Conservation (phyloP, 1,139 yeast genomes). For the Nakaseomyces delphensis region DNA sequence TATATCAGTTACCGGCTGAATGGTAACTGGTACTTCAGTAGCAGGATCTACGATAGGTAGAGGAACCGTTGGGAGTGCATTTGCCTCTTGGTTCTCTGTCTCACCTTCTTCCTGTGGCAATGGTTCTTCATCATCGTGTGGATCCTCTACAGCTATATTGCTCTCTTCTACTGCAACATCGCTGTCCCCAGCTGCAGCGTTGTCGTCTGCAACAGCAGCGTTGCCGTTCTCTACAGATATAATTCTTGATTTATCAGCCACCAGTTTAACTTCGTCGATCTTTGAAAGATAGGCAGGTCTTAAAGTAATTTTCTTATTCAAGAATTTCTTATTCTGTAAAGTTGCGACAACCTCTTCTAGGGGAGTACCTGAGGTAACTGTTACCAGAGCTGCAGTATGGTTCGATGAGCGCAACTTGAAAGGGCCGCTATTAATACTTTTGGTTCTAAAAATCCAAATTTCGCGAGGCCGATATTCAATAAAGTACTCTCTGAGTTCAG, state of each 20-base stretch:
- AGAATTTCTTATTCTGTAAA: conserved; percentile 32
- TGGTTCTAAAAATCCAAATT: conserved; percentile 39
- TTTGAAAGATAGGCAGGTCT: conserved; percentile 38
- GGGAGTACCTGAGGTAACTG: conserved; percentile 33
- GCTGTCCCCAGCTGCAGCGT: neutral
- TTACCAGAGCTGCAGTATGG: conserved; percentile 47
- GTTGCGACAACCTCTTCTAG: conserved; percentile 35
- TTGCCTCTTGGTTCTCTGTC: neutral
- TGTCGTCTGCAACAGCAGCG: neutral
- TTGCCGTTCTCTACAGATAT: neutral
- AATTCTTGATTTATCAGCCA: conserved; percentile 27
- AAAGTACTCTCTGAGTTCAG: conserved; percentile 38
- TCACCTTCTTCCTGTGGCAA: neutral
- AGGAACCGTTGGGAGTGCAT: neutral
- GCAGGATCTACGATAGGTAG: neutral
- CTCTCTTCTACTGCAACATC: neutral
- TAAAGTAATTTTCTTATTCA: conserved; percentile 34
- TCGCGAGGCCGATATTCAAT: conserved; percentile 41
- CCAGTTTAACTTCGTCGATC: conserved; percentile 37
- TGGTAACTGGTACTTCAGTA: neutral
- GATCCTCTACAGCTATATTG: neutral
- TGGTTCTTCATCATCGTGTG: neutral
- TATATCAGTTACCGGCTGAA: neutral
- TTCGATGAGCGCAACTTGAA: conserved; percentile 22
- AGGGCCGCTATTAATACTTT: conserved; percentile 23